Base-by-base conservation (phyloP, 1,284 basidiomycete genomes). In the Ustilago sp. region DNA sequence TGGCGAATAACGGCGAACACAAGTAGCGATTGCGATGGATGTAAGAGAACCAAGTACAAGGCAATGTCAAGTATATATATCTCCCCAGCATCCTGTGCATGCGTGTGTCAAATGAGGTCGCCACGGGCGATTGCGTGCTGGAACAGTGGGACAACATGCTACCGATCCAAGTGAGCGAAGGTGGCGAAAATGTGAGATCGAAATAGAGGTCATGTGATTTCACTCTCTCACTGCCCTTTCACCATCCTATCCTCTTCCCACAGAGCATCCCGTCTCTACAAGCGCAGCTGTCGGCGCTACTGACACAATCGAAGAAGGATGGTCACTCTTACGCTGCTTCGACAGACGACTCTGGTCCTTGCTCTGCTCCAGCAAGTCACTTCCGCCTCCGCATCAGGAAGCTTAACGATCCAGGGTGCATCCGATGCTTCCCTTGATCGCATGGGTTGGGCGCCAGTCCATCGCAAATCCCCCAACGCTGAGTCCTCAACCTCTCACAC, bases 301-400 rank as follows among this genome's bases (percentile, higher is more conserved):
- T 7, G 39, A 41, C 23, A 48, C 19, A 15, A 8, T 48, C 43
- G 31, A 23, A 55, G 34, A 31, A 47, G 15, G 6, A 65, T 65
- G 63, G 43, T 59, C 15, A 58, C 50, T 17, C 28, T 36, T 6
- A 48, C 41, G 11, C 17, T 59, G 11, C 28, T 65, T 17, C 23
- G 8, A 6, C 51, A 55, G 8, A 43, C 59, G 43, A 39, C 41
- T 28, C 8, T 65, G 43, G n/a, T 54, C 11, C 63, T 65, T 5
- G 43, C 63, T 32, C 17, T 53, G 4, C 51, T 65, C 4, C 57
- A 65, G 4, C 56, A 38, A 28, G 43, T 28, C 8, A 3, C 43
- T 19, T n/a, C 17, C 2, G 32, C 17, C 15, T 45, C 56, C 34
- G 56, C 50, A 58, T 3, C 35, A 17, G 3, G 7, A 23, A 17